Conservation (phyloP, 306 rosid species). For the Dryas alaskensis region DNA sequence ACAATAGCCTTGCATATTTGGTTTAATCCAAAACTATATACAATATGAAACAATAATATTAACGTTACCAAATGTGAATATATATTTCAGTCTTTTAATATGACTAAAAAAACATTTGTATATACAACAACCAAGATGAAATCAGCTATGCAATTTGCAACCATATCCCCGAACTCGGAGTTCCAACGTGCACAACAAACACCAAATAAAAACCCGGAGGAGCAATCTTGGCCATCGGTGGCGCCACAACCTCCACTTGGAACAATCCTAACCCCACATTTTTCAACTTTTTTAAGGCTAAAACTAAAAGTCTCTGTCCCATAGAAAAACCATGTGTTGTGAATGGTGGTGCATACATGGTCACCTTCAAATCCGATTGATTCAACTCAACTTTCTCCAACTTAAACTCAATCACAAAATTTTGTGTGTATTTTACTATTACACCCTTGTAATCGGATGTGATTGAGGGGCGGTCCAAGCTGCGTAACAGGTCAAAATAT, state of each 20-base stretch:
- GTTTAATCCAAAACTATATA: no score
- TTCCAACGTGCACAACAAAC: conserved; percentile 1
- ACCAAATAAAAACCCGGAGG: neutral
- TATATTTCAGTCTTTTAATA: no score
- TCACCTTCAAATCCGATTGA: neutral
- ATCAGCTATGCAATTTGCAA: conserved; percentile 9
- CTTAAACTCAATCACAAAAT: neutral
- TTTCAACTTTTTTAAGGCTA: neutral
- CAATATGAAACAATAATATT: no score
- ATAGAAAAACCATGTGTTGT: conserved; percentile 20
- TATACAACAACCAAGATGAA: neutral
- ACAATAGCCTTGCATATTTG: no score
- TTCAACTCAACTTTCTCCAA: neutral
- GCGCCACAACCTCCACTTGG: neutral
- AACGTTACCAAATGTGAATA: no score
- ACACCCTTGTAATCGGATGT: neutral
- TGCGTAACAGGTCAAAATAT: conserved; percentile 1
- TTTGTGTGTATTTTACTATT: neutral
- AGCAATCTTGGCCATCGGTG: neutral
- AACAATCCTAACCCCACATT: neutral
- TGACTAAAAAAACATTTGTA: neutral
- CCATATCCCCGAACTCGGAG: conserved; percentile 14
- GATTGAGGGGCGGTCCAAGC: neutral
- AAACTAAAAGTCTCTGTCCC: conserved; percentile 11
- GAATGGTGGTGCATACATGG: conserved; percentile 15